phyloP scores from a whole-genome alignment of 495 filamentous ascomycete species.

The Xylaria venustula region DNA sequence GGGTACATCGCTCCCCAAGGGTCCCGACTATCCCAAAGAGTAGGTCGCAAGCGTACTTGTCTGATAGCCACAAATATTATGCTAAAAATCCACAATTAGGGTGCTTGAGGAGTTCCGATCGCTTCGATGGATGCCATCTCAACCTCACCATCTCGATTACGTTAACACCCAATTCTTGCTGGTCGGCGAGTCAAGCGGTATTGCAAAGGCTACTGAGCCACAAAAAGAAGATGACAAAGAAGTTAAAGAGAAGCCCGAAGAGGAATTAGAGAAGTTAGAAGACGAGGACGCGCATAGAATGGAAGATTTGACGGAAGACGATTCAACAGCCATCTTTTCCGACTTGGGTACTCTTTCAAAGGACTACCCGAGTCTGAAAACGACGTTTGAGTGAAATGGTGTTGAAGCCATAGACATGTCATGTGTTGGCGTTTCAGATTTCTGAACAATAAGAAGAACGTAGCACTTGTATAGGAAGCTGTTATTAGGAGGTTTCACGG shows the following conservation, averaged over 20 bases:
- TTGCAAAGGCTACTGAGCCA: constrained; percentile 60
- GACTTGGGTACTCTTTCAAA: constrained; percentile 39
- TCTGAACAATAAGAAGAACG: no score
- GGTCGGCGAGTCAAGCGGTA: constrained; percentile 68
- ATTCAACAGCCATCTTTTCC: constrained; percentile 39
- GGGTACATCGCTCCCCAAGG: constrained; percentile 60
- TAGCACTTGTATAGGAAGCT: no score
- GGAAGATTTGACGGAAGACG: constrained; percentile 33
- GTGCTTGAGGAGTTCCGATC: constrained; percentile 72
- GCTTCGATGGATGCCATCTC: constrained; percentile 69
- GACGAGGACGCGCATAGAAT: constrained; percentile 43
- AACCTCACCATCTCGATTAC: constrained; percentile 76
- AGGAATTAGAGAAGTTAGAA: constrained; percentile 44
- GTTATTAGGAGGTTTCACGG: no score
- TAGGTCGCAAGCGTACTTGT: constrained; percentile 36
- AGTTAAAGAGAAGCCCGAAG: constrained; percentile 59
- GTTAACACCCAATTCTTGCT: constrained; percentile 78
- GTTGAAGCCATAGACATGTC: no score
- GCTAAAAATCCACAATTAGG: constrained; percentile 20
- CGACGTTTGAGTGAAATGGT: constrained; percentile 35
- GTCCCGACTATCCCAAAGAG: constrained; percentile 72
- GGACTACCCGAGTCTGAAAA: constrained; percentile 42
- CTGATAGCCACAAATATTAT: background rate
- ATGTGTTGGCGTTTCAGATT: no score
- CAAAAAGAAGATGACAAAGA: constrained; percentile 56